Percentiles rank a stretch among this genome's conserved stretches.
phyloP scores from a whole-genome alignment of 352 stramenopile genomes.

The Hyphochytrium catenoides region DNA sequence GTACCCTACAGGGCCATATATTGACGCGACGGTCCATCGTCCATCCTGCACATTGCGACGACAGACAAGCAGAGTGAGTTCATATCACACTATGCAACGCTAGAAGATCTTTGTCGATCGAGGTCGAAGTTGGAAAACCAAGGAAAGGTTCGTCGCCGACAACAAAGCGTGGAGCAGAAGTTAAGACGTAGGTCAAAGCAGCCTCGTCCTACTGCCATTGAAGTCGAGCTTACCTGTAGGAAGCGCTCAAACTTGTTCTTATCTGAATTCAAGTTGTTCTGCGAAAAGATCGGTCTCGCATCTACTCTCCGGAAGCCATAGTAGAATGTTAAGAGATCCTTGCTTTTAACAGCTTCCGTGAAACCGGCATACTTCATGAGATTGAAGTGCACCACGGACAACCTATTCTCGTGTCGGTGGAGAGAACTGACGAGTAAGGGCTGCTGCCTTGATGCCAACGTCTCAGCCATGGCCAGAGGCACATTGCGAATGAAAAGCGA shows the following conservation, averaged over 20 bases:
- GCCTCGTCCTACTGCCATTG: no score
- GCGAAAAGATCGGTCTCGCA: conserved; percentile 79
- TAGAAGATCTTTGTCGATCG: no score
- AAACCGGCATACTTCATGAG: conserved; percentile 40
- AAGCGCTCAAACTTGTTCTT: conserved; percentile 98
- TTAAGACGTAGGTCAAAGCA: no score
- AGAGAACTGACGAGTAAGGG: conserved; percentile 53
- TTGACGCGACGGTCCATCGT: conserved; percentile 68
- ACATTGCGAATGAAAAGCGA: conserved; percentile 55
- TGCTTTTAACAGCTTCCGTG: conserved; percentile 80
- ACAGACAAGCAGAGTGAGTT: no score
- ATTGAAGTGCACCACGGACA: conserved; percentile 95
- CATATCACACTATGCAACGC: no score
- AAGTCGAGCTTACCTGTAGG: conserved; percentile 59
- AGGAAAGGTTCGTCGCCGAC: no score
- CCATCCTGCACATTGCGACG: no score
- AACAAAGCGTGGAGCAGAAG: no score
- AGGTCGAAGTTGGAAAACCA: no score
- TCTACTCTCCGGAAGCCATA: conserved; percentile 86
- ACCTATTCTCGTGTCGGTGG: conserved; percentile 86
- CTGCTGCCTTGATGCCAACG: conserved; percentile 21
- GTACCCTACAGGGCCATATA: conserved; percentile 85
- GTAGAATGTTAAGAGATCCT: conserved; percentile 84
- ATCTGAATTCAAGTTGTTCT: conserved; percentile 94
- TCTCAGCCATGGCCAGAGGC: conserved; percentile 21